Base-by-base conservation (phyloP, 2,329 filamentous ascomycete genomes). In the Colletotrichum eremochloae region DNA sequence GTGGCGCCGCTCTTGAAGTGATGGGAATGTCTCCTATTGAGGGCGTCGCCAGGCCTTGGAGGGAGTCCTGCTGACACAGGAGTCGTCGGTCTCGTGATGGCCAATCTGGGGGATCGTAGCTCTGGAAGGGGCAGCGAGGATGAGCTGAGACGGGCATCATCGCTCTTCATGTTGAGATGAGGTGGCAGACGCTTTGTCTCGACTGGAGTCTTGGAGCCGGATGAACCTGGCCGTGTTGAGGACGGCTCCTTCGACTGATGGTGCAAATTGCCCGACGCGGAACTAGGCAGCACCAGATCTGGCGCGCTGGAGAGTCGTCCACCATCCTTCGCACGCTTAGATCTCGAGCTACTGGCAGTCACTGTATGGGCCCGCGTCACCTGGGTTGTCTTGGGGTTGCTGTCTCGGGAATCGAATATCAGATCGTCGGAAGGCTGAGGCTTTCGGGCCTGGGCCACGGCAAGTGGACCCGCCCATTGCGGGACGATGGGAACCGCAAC, bases 361-460 rank as follows among this genome's bases (percentile, higher is more conserved):
- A 94, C 89, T 2, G 93, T 95, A 74, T 94, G 90, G 75, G 93
- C 93, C 75, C 93, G 87, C 36, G 85, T 82, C 53, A 92, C 84
- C 60, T 90, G 87, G 33, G 85, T 82, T 53, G 92, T 84, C 66
- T 90, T 91, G 55, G 78, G 76, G 75, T 82, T 83, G 78, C 80
- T 80, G 63, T 77, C 79, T 29, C 76, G 73, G 46, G 87, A 83
- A 76, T 93, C 91, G 58, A 88, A 87, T 77, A 91, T 88, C 55
- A 87, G 86, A 76, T 92, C 88, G 75, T 89, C 87, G 11, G 87
- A 83, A 6, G 88, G 88, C 74, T 93, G 88, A 24, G 93, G 93
- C 80, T 93, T 94, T 73, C 93, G 88, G 57, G 94, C 93, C 82
- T 96, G 94, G 24, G 93, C 93, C 77, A 96, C 90, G 57, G 94